These are phyloP conservation scores for Colletotrichum lindemuthianum DNA, from an alignment of 2,329 filamentous ascomycete genomes.

Conservation along the genomic window DNA sequence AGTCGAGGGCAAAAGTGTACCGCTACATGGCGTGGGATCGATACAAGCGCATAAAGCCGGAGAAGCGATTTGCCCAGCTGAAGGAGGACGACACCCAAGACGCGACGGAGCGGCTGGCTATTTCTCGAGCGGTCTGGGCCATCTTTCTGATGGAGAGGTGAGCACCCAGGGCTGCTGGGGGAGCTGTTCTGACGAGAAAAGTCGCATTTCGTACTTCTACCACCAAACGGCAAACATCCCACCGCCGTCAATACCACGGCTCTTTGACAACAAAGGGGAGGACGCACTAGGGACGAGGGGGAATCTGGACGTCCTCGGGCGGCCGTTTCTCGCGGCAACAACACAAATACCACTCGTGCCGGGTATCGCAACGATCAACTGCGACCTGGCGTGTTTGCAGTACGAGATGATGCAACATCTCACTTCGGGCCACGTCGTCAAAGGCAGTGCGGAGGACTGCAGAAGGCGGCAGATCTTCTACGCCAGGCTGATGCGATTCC, in stretches of 20 bases:
- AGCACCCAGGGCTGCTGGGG: neutral
- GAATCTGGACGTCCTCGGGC: slow-evolving; percentile 27
- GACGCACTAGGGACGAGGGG: slow-evolving; percentile 17
- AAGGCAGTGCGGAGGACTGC: slow-evolving; percentile 12
- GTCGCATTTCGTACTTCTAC: slow-evolving; percentile 33
- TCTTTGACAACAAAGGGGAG: slow-evolving; percentile 22
- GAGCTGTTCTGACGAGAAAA: neutral
- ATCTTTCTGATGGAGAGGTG: slow-evolving; percentile 33
- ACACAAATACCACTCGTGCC: slow-evolving; percentile 3
- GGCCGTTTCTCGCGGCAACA: slow-evolving; percentile 1
- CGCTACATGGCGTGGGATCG: slow-evolving; percentile 33
- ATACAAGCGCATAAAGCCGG: slow-evolving; percentile 28
- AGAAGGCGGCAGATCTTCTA: slow-evolving; percentile 18
- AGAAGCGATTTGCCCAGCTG: slow-evolving; percentile 18
- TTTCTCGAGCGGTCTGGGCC: slow-evolving; percentile 27
- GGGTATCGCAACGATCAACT: slow-evolving; percentile 20
- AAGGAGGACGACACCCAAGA: slow-evolving; percentile 9
- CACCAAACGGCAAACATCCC: slow-evolving; percentile 16
- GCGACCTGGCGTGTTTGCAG: slow-evolving; percentile 17
- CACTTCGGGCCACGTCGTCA: slow-evolving; percentile 22
- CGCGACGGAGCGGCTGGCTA: slow-evolving; percentile 6
- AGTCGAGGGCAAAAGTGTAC: slow-evolving; percentile 29
- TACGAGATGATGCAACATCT: slow-evolving; percentile 30
- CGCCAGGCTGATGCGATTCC: slow-evolving; percentile 18
- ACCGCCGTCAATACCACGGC: slow-evolving; percentile 19